Evolutionary conservation across 164 flowering plant genomes (phyloP).

Genomic region (Vitis rotundifolia): DNA sequence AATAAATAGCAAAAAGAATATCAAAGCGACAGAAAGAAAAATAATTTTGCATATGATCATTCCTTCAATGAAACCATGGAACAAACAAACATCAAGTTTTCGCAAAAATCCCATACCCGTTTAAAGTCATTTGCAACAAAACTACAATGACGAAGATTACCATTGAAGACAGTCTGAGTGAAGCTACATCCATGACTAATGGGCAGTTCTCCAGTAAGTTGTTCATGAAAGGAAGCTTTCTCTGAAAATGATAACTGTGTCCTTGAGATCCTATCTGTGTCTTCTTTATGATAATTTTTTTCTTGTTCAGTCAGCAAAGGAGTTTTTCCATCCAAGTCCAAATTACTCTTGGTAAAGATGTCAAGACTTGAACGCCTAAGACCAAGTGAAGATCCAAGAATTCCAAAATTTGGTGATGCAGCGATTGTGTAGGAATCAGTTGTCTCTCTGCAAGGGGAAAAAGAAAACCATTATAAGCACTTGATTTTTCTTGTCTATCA

Average conservation of each 20-base stretch:
- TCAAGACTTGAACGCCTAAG: conserved; percentile 34
- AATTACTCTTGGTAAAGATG: conserved; percentile 23
- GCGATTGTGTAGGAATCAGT: conserved; percentile 68
- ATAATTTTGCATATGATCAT: neutral
- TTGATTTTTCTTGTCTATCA: too few species aligned
- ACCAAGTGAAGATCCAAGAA: conserved; percentile 35
- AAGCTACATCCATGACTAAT: conserved; percentile 74
- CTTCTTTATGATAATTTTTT: conserved; percentile 32
- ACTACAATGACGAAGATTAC: conserved; percentile 31
- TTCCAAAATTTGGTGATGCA: conserved; percentile 70
- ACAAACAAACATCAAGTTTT: neutral
- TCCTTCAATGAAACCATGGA: neutral
- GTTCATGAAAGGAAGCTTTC: conserved; percentile 38
- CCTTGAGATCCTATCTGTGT: conserved; percentile 27
- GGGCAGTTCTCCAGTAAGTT: conserved; percentile 59
- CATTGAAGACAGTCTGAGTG: conserved; percentile 87
- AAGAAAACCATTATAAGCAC: neutral
- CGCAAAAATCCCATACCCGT: neutral
- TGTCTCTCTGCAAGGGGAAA: conserved; percentile 60
- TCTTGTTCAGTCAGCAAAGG: conserved; percentile 54
- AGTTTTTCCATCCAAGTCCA: conserved; percentile 40
- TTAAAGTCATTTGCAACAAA: neutral
- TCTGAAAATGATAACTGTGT: conserved; percentile 35
- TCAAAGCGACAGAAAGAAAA: too few species aligned
- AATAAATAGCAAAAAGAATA: too few species aligned